Percentiles rank a stretch among this genome's conserved stretches.
phyloP scores from a whole-genome alignment of 306 rosid species.

The Vigna hirtella region DNA sequence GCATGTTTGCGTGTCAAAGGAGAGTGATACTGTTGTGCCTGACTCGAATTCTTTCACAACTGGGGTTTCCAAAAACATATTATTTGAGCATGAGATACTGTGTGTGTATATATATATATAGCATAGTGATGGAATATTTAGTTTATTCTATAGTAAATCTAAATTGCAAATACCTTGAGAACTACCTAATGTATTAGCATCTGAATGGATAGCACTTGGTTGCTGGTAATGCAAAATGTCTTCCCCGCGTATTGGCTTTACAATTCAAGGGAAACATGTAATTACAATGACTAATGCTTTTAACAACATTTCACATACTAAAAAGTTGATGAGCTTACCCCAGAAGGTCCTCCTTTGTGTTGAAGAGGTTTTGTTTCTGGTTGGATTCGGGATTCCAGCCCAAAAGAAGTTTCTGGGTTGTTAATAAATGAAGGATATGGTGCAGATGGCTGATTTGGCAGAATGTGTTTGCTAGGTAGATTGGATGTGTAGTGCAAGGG shows the following conservation, averaged over 20 bases:
- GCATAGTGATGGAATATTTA: slow-evolving; percentile 6
- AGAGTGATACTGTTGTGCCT: slow-evolving; percentile 39
- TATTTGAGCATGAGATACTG: slow-evolving; percentile 14
- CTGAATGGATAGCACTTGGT: slow-evolving; percentile 45
- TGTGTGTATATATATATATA: no score
- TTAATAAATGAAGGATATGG: slow-evolving; percentile 58
- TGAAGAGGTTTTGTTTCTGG: slow-evolving; percentile 60
- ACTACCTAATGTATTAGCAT: slow-evolving; percentile 54
- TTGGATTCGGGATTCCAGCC: slow-evolving; percentile 56
- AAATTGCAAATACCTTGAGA: slow-evolving; percentile 43
- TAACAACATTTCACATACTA: neutral
- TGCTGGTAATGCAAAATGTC: slow-evolving; percentile 58
- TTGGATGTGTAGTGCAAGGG: slow-evolving; percentile 54
- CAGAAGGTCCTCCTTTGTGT: slow-evolving; percentile 47
- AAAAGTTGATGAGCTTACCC: slow-evolving; percentile 54
- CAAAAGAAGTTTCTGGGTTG: slow-evolving; percentile 57
- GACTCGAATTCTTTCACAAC: slow-evolving; percentile 46
- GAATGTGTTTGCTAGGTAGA: slow-evolving; percentile 52
- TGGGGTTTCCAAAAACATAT: neutral
- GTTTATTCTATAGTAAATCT: neutral
- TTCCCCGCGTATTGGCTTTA: slow-evolving; percentile 54
- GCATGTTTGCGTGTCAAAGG: slow-evolving; percentile 53
- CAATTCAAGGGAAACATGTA: slow-evolving; percentile 29
- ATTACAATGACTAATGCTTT: slow-evolving; percentile 23
- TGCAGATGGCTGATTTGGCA: slow-evolving; percentile 52